Percentiles rank a stretch among this genome's conserved stretches.
Evolutionary conservation across 163 green algal genomes (phyloP).

Genomic region (Chlamydomonas reinhardtii): DNA sequence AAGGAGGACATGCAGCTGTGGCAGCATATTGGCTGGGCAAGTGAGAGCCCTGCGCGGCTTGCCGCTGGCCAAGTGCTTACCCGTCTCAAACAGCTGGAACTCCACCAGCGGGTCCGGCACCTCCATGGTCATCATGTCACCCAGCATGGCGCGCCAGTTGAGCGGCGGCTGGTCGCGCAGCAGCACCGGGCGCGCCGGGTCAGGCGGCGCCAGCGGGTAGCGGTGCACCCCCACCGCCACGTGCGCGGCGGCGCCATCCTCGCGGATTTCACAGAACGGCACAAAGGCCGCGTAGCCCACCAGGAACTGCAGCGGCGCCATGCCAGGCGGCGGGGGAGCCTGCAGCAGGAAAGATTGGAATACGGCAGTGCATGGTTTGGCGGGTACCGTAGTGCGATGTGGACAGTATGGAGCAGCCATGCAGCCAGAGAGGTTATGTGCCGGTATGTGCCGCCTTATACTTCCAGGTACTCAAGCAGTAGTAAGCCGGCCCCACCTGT

Average conservation of each 20-base stretch:
- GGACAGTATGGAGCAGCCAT: no score
- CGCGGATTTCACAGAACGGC: constrained; percentile 57
- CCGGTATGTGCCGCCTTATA: no score
- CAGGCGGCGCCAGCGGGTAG: constrained; percentile 39
- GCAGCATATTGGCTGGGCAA: no score
- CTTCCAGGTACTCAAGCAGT: no score
- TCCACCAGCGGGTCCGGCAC: constrained; percentile 61
- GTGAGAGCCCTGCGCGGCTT: no score
- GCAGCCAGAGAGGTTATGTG: no score
- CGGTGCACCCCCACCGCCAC: constrained; percentile 65
- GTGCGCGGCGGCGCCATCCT: constrained; percentile 54
- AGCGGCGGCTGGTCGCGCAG: constrained; percentile 57
- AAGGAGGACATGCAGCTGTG: no score
- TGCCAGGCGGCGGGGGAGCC: constrained; percentile 24
- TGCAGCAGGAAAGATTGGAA: neutral
- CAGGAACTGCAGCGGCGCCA: constrained; percentile 48
- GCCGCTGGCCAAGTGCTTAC: constrained; percentile 14
- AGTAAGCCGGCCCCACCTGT: constrained; percentile 33
- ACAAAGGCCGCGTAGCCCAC: constrained; percentile 61
- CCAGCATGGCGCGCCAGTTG: constrained; percentile 62
- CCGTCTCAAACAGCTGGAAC: constrained; percentile 69
- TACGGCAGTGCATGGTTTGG: no score
- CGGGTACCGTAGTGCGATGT: no score
- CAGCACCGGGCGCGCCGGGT: constrained; percentile 14
- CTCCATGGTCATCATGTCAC: constrained; percentile 51